Evolutionary conservation across 1,284 basidiomycete genomes (phyloP).

Genomic region (Leccinum pachyderme): DNA sequence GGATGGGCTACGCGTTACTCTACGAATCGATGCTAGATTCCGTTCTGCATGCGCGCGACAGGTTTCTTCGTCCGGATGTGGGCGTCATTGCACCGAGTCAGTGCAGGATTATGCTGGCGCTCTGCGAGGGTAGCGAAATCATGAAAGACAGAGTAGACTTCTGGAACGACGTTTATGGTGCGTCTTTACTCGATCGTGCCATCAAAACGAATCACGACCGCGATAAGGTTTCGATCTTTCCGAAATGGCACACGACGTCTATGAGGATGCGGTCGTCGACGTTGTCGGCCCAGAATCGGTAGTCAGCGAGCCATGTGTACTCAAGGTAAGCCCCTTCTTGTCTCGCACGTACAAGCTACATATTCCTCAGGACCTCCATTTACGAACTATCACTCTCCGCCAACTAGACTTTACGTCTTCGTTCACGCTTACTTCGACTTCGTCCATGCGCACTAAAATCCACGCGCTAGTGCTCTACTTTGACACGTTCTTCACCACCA

Average conservation of each 20-base stretch:
- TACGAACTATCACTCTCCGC: conserved; percentile 59
- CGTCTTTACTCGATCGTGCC: conserved; percentile 15
- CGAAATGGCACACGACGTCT: conserved; percentile 70
- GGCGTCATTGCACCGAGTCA: conserved; percentile 95
- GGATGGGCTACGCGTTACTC: conserved; percentile 94
- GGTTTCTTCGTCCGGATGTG: conserved; percentile 67
- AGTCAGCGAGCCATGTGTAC: conserved; percentile 61
- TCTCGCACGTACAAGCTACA: not conserved
- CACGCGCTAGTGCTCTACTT: conserved; percentile 91
- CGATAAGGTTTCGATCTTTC: conserved; percentile 78
- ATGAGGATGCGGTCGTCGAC: conserved; percentile 81
- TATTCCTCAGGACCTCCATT: conserved; percentile 61
- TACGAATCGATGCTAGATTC: conserved; percentile 99
- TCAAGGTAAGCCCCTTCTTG: conserved; percentile 53
- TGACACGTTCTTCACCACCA: conserved; percentile 84
- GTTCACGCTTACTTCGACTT: conserved; percentile 68
- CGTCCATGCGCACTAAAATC: conserved; percentile 60
- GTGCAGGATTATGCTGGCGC: conserved; percentile 79
- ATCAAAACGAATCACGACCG: not conserved
- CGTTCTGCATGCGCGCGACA: conserved; percentile 83
- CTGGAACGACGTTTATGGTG: conserved; percentile 92
- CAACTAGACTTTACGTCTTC: conserved; percentile 79
- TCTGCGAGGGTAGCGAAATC: conserved; percentile 76
- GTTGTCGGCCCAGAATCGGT: conserved; percentile 71
- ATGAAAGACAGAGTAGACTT: conserved; percentile 82